Base-by-base conservation (phyloP, 1,284 basidiomycete genomes). In the Cutaneotrichosporon cutaneum region DNA sequence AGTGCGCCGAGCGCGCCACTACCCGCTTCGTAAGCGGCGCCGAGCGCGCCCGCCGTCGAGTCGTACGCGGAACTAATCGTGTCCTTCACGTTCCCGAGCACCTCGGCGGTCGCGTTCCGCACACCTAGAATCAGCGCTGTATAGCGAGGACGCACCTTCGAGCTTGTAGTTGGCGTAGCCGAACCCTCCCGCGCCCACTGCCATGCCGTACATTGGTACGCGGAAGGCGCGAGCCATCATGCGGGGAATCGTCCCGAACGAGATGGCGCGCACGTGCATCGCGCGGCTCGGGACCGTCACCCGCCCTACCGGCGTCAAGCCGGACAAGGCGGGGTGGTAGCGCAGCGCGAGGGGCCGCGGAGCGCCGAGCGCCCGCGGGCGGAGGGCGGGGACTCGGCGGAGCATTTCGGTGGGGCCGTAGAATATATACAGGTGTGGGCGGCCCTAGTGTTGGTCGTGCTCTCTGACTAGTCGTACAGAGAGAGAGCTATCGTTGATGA, bases 111-210 rank as follows among this genome's bases (percentile, higher is more conserved):
- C 26, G 74, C 74, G 32, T 62, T 75, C n/a, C 77, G 65, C 4
- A 79, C 77, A 30, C 76, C 77, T 54, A 16, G 22, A 0, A 26
- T 58, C 30, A 63, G 61, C 54, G 0, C 18, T 3, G 16, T 42
- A 18, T 24, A 51, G 1, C 50, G n/a, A 56, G 1, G 7, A 79
- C 86, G 68, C 64, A 91, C 92, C 90, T 82, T 96, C 92, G 70
- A 94, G 87, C 81, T 92, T 92, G 82, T 93, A 94, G 75, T 93
- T 93, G 18, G 91, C 92, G 78, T 94, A 95, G 7, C 90, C 90
- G 60, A 94, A 81, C 0, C 90, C 88, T n/a, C 93, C 92, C 1
- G 89, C 92, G 13, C 92, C 92, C 24, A 92, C 85, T 0, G 90
- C 90, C 24, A 87, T 88, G 14, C 89, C 90, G 33, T 90, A 92